Evolutionary conservation across 768 basidiomycete species (phyloP), one percentile per base, ranked within the genome.

Genomic region (Suillus spraguei): DNA sequence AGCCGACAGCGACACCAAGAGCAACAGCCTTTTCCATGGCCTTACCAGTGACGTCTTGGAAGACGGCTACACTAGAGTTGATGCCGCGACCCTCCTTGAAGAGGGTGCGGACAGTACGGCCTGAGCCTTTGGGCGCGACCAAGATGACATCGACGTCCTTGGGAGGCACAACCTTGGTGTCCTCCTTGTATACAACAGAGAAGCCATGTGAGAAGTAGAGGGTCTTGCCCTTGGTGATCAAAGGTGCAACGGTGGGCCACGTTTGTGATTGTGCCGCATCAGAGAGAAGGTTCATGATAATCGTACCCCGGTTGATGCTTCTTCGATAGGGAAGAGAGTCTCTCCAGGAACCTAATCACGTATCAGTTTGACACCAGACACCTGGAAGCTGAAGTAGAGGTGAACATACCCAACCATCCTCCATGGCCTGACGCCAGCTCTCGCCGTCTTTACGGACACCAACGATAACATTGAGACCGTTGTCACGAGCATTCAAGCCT

Each of bases 121-220:
- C 97, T 56, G 97, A 99, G 60, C 97, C 97, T 81, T 99, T 99
- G 70, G 97, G 97, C 11, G 97, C 97, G 65, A 97, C 97, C 70
- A 99, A 94, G 78, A 99, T 99, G 71, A 99, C 97, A 76, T 99
- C 97, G 67, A 99, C 94, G 74, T 98, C 95, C 24, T 83, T 72
- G 52, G 97, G 97, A 66, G 95, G 92, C 61, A 96, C 71, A 69
- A 99, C 95, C 62, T 96, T 85, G 69, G 97, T 99, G 79, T 97
- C 94, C 9, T 99, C 87, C 84, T 96, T 94, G 88, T 90, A 99
- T 61, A 99, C 95, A 68, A 99, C 87, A 67, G 97, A 99, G 90
- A 99, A 99, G 73, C 97, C 97, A 78, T 99, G 97, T 6, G 97
- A 95, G 84, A 99, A 99, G 89, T 99, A 99, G 67, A 99, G 91